Evolutionary conservation across 2,329 filamentous ascomycete genomes (phyloP), one percentile per base, ranked within the genome.

Genomic region (Teratosphaeria destructans): DNA sequence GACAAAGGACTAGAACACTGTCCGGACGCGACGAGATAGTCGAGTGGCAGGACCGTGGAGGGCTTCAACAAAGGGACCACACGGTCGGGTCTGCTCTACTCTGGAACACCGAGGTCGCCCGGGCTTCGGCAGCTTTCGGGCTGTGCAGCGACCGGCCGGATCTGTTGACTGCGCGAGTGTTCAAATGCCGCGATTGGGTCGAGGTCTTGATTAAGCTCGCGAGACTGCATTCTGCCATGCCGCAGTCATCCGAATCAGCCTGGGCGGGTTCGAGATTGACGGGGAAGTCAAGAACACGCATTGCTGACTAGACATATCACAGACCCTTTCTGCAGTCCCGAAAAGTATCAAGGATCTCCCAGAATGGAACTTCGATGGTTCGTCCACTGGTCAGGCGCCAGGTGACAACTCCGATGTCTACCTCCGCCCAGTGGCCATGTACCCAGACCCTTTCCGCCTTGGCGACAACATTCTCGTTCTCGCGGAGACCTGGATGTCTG

Each of bases 331-430:
- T 72, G 82, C 82, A 73, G 76, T 82, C 71, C 80, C 82, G 67
- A 72, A 72, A 47, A 79, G 75, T 62, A 75, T 86, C 63, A 81
- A 84, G 60, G 85, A 89, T 64, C 85, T 89, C 63, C 84, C 86
- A 69, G 86, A 89, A 78, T 89, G 86, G 87, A 89, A 89, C 79
- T 89, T 89, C 71, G 87, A 90, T 75, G 93, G 93, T 72, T 96
- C 90, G 60, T 96, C 91, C 14, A 96, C 91, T 67, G 86, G 83
- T 68, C 93, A 97, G 78, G 93, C 93, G 55, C 90, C 90, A 49
- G 91, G 92, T 71, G 89, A 95, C 77, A 94, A 97, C 85, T 96
- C 90, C 55, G 93, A 97, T 78, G 89, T 96, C 81, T 96, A 96
- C 84, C 89, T 97, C 69, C 88, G 90, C 73, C 92, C 92, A 61